Evolutionary conservation across 345 rosid genomes (phyloP).

Genomic region (Orychophragmus violaceus): DNA sequence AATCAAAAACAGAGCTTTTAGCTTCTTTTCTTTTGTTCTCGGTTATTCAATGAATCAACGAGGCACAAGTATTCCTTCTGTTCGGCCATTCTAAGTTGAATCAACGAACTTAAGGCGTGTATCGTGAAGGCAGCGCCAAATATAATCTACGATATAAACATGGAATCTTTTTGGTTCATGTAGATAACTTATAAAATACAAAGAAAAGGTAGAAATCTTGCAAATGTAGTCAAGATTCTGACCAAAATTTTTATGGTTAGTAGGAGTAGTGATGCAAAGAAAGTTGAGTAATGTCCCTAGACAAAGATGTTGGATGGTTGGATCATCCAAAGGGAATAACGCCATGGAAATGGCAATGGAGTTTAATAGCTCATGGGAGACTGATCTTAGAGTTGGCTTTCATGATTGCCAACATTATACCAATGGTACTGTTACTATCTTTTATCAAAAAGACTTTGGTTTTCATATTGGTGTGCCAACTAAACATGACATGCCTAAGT

Average conservation of each 20-base stretch:
- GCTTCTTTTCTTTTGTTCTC: too few relatives aligned
- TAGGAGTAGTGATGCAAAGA: constrained; percentile 52
- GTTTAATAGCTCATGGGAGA: constrained; percentile 53
- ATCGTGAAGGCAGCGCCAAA: too few relatives aligned
- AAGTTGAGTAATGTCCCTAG: constrained; percentile 51
- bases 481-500: neutral
- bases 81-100: too few relatives aligned
- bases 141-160: too few relatives aligned
- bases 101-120: too few relatives aligned
- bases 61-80: too few relatives aligned
- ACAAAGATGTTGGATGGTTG: constrained; percentile 68
- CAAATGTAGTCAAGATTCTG: constrained; percentile 4
- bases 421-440: constrained; percentile 38
- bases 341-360: constrained; percentile 42
- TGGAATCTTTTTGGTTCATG: constrained; percentile 7
- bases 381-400: constrained; percentile 52
- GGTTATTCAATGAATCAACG: too few relatives aligned
- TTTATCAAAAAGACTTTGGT: neutral
- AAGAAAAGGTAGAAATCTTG: neutral
- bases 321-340: constrained; percentile 41
- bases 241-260: neutral
- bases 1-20: too few relatives aligned
- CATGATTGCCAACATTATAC: constrained; percentile 80
- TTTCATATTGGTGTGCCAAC: neutral
- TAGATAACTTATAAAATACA: too few relatives aligned